Conservation (phyloP, 345 rosid species). For the Corchorus olitorius region DNA sequence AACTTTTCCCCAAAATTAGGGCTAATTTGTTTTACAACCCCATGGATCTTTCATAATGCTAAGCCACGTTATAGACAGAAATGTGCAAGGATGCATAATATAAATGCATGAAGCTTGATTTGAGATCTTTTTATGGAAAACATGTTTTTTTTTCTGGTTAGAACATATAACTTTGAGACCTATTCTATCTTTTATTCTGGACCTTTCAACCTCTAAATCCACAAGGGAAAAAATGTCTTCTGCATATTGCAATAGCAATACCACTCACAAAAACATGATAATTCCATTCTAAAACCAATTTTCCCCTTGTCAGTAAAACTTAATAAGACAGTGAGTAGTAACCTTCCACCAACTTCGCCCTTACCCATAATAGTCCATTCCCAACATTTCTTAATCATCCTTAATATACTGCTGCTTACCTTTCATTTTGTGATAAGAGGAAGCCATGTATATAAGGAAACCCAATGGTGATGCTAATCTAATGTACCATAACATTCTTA, state of each 20-base stretch:
- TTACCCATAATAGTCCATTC: not conserved
- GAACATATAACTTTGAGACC: not conserved
- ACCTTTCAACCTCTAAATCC: not conserved
- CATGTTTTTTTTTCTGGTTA: not conserved
- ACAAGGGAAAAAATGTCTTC: not conserved
- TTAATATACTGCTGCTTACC: not conserved
- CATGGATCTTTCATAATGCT: not conserved
- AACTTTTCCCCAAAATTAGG: not conserved
- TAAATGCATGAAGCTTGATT: not conserved
- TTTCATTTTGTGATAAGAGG: not conserved
- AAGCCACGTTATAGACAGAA: not conserved
- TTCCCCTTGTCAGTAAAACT: not conserved
- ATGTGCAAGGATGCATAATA: not conserved
- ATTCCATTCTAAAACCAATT: not conserved
- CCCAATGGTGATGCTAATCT: not conserved
- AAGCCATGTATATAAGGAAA: not conserved
- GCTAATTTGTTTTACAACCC: not conserved
- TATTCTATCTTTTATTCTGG: not conserved
- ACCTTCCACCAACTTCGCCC: not conserved
- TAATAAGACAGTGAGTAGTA: not conserved
- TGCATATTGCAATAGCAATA: not conserved
- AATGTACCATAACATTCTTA: not conserved
- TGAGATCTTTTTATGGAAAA: not conserved
- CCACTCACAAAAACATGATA: not conserved
- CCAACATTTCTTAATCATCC: conserved; percentile 10